phyloP scores from a whole-genome alignment of 148 eudicot species.

The Nyssa sinensis region DNA sequence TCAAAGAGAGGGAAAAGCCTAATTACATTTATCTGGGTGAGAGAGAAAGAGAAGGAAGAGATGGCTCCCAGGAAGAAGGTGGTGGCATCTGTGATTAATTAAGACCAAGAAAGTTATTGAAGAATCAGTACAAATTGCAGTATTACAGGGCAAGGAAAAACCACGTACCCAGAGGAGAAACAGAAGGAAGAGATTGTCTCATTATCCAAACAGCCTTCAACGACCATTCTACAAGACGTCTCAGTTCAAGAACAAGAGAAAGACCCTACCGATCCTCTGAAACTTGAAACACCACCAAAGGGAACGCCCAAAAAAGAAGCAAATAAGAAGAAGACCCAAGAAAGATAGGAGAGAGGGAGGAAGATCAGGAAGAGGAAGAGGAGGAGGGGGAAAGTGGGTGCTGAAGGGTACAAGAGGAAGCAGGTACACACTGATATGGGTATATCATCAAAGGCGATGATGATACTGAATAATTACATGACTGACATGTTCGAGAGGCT shows the following conservation, averaged over 20 bases:
- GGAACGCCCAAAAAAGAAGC: background rate
- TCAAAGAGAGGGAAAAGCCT: background rate
- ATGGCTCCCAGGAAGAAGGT: conserved; percentile 62
- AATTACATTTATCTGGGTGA: background rate
- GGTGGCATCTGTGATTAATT: conserved; percentile 24
- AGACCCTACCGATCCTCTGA: background rate
- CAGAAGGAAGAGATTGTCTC: conserved; percentile 19
- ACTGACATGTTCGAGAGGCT: conserved; percentile 76
- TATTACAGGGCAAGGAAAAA: conserved; percentile 18
- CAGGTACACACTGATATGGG: conserved; percentile 85
- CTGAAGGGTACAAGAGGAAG: conserved; percentile 63
- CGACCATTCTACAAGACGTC: background rate
- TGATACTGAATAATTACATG: conserved; percentile 64
- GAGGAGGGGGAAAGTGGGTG: conserved; percentile 15
- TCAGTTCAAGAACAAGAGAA: background rate
- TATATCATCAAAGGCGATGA: conserved; percentile 69
- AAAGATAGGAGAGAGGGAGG: background rate
- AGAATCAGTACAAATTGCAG: conserved; percentile 44
- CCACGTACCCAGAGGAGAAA: background rate
- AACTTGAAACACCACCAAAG: background rate
- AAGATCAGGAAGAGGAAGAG: conserved; percentile 7
- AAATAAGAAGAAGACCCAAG: conserved; percentile 3
- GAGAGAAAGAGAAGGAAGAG: background rate
- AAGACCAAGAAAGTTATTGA: conserved; percentile 48
- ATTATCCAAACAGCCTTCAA: conserved; percentile 22